Conservation (phyloP, 1,284 basidiomycete species). For the Moesziomyces antarcticus region DNA sequence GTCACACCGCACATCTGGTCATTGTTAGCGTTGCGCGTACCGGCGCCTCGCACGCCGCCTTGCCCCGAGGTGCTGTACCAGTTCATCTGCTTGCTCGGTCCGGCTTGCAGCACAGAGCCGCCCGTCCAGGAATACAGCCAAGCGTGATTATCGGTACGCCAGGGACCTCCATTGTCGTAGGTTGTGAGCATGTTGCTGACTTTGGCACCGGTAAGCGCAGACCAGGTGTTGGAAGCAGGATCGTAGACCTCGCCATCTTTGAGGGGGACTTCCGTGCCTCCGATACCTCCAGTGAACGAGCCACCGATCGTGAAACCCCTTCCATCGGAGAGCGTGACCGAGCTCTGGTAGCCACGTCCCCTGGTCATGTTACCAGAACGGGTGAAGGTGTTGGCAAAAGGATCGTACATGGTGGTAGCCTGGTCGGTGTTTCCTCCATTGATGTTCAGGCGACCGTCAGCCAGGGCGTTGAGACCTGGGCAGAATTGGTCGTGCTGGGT, state of each 20-base stretch:
- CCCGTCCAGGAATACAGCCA: constrained; percentile 4
- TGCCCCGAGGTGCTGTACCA: constrained; percentile 5
- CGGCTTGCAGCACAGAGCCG: constrained; percentile 6
- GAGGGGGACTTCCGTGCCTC: neutral
- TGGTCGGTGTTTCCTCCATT: constrained; percentile 7
- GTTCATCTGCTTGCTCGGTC: constrained; percentile 9
- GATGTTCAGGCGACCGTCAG: constrained; percentile 3
- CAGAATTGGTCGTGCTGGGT: constrained; percentile 7
- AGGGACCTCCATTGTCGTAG: constrained; percentile 2
- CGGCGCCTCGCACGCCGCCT: neutral
- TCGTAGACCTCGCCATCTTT: constrained; percentile 6
- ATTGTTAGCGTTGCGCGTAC: neutral
- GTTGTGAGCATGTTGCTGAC: constrained; percentile 2
- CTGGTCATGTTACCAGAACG: constrained; percentile 2
- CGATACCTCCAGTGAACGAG: constrained; percentile 1
- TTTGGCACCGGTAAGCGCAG: neutral
- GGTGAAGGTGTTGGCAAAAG: constrained; percentile 1
- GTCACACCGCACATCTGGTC: constrained; percentile 5
- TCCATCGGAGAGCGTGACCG: constrained; percentile 5
- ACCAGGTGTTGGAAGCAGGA: neutral
- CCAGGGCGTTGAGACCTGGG: constrained; percentile 2
- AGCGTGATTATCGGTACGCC: constrained; percentile 6
- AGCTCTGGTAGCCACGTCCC: constrained; percentile 6
- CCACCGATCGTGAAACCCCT: constrained; percentile 3
- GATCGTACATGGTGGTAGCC: constrained; percentile 3